Evolutionary conservation across 306 rosid species (phyloP).

Genomic region (Cucurbita pepo): DNA sequence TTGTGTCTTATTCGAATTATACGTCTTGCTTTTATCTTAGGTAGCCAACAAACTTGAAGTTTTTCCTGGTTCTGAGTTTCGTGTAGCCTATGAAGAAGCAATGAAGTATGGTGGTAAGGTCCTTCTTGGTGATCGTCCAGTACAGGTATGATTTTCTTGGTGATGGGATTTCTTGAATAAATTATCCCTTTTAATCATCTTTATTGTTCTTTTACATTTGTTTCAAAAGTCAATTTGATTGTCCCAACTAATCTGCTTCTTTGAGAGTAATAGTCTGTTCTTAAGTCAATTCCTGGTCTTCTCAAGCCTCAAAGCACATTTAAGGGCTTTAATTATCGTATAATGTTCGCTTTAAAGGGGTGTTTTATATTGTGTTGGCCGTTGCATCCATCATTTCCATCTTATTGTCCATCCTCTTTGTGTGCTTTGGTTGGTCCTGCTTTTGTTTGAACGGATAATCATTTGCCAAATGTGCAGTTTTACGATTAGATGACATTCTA

Average conservation of each 20-base stretch:
- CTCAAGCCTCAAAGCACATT: not conserved
- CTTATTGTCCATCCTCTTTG: not conserved
- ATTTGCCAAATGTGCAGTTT: too few species aligned
- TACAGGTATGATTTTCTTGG: conserved; percentile 34
- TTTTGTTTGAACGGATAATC: not conserved
- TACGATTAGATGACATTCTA: too few species aligned
- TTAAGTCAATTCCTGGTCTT: not conserved
- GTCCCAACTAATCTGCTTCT: not conserved
- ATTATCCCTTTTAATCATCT: not conserved
- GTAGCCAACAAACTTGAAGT: conserved; percentile 77
- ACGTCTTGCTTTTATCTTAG: conserved; percentile 24
- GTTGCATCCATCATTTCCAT: not conserved
- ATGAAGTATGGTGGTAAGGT: conserved; percentile 84
- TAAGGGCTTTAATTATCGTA: too few species aligned
- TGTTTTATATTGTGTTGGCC: not conserved
- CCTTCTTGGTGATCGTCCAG: conserved; percentile 95
- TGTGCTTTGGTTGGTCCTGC: not conserved
- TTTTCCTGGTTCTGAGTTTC: conserved; percentile 90
- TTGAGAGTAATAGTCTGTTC: not conserved
- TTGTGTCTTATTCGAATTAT: not conserved
- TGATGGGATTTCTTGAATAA: not conserved
- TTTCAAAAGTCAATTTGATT: not conserved
- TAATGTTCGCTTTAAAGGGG: not conserved
- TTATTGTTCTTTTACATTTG: not conserved
- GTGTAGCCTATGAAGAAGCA: conserved; percentile 91